Conservation (phyloP, 768 basidiomycete species). For the Rhodocollybia butyracea region DNA sequence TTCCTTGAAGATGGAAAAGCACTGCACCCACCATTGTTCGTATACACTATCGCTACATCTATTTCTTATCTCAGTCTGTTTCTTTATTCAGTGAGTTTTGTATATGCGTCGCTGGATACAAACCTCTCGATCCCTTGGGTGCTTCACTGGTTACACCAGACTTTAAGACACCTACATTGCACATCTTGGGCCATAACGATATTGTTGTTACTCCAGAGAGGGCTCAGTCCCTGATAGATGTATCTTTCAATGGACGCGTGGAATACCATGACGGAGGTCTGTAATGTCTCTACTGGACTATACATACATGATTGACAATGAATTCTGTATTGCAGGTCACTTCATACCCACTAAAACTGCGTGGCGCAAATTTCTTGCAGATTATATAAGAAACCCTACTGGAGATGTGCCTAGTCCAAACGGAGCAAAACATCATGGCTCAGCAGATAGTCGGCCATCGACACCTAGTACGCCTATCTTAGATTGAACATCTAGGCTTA, state of each 20-base stretch:
- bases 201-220: constrained; percentile 72
- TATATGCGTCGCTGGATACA: constrained; percentile 73
- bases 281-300: too few relatives aligned
- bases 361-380: constrained; percentile 74
- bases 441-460: neutral
- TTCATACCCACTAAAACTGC: constrained; percentile 76
- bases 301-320: neutral
- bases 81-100: constrained; percentile 56
- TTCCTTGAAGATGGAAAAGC: constrained; percentile 63
- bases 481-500: too few relatives aligned
- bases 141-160: constrained; percentile 45
- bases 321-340: constrained; percentile 57
- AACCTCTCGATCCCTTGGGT: constrained; percentile 44
- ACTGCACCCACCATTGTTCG: constrained; percentile 75
- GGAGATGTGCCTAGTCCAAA: constrained; percentile 45
- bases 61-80: neutral
- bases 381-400: constrained; percentile 56
- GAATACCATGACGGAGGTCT: constrained; percentile 80
- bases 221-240: constrained; percentile 50
- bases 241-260: constrained; percentile 56
- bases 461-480: neutral
- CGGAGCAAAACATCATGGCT: neutral
- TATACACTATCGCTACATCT: neutral
- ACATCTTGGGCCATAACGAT: constrained; percentile 75
- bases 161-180: constrained; percentile 71